Percentiles rank a stretch among this genome's conserved stretches.
These are phyloP conservation scores for Pythium plurisporium DNA, from an alignment of 352 stramenopile genomes.

Conservation along the genomic window DNA sequence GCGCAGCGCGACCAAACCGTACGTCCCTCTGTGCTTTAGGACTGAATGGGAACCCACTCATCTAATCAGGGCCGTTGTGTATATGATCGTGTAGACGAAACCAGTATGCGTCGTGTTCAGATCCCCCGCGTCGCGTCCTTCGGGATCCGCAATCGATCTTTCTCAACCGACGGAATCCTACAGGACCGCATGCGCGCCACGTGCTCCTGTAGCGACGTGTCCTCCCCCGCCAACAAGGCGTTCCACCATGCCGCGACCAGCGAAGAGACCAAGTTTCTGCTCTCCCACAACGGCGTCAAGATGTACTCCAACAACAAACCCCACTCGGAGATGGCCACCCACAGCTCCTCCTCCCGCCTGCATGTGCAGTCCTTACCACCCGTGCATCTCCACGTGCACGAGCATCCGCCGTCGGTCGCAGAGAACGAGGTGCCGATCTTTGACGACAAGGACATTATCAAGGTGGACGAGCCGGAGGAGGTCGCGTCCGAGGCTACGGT, in stretches of 20 bases:
- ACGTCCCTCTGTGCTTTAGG: too few species aligned
- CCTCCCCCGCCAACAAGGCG: constrained; percentile 22
- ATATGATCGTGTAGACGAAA: constrained; percentile 57
- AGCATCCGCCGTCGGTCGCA: neutral
- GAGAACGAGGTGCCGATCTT: constrained; percentile 2
- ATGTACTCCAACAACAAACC: neutral
- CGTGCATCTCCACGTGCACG: constrained; percentile 2
- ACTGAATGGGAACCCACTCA: too few species aligned
- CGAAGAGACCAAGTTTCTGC: constrained; percentile 36
- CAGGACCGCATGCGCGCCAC: constrained; percentile 13
- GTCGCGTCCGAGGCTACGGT: constrained; percentile 30
- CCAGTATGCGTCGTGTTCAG: constrained; percentile 57
- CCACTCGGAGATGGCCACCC: neutral
- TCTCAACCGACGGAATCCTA: constrained; percentile 22
- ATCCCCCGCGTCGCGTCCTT: constrained; percentile 51
- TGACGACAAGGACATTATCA: constrained; percentile 3
- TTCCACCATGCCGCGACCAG: constrained; percentile 36
- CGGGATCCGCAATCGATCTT: constrained; percentile 33
- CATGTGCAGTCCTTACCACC: constrained; percentile 2
- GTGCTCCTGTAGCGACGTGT: constrained; percentile 28
- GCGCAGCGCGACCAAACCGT: constrained; percentile 48
- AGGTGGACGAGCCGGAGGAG: constrained; percentile 7
- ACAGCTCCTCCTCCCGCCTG: constrained; percentile 1
- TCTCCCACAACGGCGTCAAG: constrained; percentile 32
- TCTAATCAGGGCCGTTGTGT: too few species aligned